Conservation (phyloP, 257 asterid species). For the Plantago major region DNA sequence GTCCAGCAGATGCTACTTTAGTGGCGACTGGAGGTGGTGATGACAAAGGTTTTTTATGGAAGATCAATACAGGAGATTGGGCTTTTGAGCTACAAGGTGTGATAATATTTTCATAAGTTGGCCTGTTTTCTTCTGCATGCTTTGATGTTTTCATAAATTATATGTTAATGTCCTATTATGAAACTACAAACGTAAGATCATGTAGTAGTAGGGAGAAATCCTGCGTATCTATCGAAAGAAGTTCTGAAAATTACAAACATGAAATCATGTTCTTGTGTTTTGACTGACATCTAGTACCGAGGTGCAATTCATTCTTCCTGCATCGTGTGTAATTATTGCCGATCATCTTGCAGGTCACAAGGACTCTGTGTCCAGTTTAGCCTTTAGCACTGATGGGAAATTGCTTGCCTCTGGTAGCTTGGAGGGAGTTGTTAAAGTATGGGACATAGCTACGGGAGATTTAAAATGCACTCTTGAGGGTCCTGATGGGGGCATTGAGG, state of each 20-base stretch:
- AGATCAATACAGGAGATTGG: constrained; percentile 67
- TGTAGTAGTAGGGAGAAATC: too few species aligned
- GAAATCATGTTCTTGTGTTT: too few species aligned
- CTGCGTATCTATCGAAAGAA: too few species aligned
- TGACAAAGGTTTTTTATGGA: constrained; percentile 89
- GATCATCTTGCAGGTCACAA: constrained; percentile 57
- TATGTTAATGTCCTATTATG: neutral
- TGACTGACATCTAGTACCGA: too few species aligned
- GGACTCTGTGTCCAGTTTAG: constrained; percentile 68
- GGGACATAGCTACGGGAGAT: constrained; percentile 56
- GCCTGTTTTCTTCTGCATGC: constrained; percentile 6
- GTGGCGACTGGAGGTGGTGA: constrained; percentile 99
- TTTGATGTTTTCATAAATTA: constrained; percentile 1
- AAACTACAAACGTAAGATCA: neutral
- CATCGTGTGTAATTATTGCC: too few species aligned
- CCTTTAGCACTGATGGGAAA: constrained; percentile 82
- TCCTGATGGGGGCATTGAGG: constrained; percentile 86
- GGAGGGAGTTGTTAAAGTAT: constrained; percentile 72
- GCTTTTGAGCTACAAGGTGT: constrained; percentile 76
- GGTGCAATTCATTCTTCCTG: too few species aligned
- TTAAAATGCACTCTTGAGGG: constrained; percentile 79
- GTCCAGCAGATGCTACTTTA: constrained; percentile 71
- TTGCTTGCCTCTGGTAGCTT: constrained; percentile 89
- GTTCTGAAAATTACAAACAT: too few species aligned
- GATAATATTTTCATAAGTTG: constrained; percentile 9